Conservation (phyloP, 2,329 filamentous ascomycete species). For the Alternaria triticimaculans region DNA sequence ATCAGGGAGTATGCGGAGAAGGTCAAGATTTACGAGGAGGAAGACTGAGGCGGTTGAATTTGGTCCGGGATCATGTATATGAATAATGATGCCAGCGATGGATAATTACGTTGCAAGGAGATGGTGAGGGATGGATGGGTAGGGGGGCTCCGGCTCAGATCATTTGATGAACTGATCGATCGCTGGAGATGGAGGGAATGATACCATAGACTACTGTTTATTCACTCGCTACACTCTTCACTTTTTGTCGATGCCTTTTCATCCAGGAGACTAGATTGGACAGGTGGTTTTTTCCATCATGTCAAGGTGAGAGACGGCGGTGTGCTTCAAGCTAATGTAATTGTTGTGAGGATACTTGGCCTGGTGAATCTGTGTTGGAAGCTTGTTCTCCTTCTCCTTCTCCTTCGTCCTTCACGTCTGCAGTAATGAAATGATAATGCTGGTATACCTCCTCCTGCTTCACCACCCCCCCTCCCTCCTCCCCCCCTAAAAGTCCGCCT, state of each 20-base stretch:
- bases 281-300: not conserved
- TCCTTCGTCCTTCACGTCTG: not conserved
- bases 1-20: conserved; percentile 83
- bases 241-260: not conserved
- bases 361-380: not conserved
- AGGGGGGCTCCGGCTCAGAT: not conserved
- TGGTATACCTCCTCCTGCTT: not conserved
- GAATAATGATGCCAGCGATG: not conserved
- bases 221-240: not conserved
- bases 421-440: not conserved
- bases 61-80: not conserved
- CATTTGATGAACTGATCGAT: not conserved
- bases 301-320: not conserved
- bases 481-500: conserved; percentile 48
- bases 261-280: not conserved
- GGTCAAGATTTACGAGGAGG: conserved; percentile 76
- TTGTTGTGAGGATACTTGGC: not conserved
- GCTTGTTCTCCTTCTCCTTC: not conserved
- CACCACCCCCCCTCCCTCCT: not conserved
- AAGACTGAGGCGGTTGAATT: not conserved
- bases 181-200: not conserved
- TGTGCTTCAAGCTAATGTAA: no score
- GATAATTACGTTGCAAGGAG: not conserved
- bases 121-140: not conserved
- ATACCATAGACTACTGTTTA: conserved; percentile 16